These are phyloP conservation scores for Moesziomyces aphidis DNA, from an alignment of 1,284 basidiomycete species.

Conservation along the genomic window DNA sequence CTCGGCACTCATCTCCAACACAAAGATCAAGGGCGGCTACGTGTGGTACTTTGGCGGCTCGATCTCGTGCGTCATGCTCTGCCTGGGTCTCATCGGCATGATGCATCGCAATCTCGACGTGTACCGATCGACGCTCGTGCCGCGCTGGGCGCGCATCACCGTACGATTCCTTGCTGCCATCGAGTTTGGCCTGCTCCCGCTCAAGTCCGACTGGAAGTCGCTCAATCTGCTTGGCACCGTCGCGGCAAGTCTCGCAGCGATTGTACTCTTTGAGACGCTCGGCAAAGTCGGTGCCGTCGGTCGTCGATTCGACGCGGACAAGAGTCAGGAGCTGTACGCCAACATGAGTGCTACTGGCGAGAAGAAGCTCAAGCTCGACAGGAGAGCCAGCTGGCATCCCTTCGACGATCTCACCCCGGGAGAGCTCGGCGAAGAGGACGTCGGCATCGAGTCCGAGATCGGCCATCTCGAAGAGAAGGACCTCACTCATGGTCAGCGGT, in stretches of 20 bases:
- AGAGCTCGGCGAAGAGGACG: constrained; percentile 65
- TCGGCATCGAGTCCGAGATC: constrained; percentile 64
- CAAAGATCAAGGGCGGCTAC: constrained; percentile 37
- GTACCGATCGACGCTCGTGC: constrained; percentile 46
- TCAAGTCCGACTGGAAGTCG: constrained; percentile 50
- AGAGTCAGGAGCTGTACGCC: constrained; percentile 42
- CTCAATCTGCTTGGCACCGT: constrained; percentile 49
- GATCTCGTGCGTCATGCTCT: constrained; percentile 38
- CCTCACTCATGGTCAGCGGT: constrained; percentile 53
- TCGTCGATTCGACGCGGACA: constrained; percentile 45
- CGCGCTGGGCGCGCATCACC: constrained; percentile 50
- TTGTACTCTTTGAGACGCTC: constrained; percentile 62
- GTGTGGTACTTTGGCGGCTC: constrained; percentile 63
- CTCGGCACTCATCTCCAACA: constrained; percentile 37
- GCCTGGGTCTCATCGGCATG: constrained; percentile 55
- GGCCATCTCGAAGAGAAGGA: constrained; percentile 62
- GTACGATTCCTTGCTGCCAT: constrained; percentile 46
- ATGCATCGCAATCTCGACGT: constrained; percentile 61
- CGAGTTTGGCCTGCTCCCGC: constrained; percentile 52
- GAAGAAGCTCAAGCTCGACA: constrained; percentile 29
- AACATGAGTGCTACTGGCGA: constrained; percentile 20
- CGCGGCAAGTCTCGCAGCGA: constrained; percentile 36
- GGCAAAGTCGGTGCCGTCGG: constrained; percentile 64
- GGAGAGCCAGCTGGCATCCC: constrained; percentile 57
- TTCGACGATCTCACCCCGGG: constrained; percentile 62